Conservation (phyloP, 768 basidiomycete genomes). For the Psilocybe cubensis region DNA sequence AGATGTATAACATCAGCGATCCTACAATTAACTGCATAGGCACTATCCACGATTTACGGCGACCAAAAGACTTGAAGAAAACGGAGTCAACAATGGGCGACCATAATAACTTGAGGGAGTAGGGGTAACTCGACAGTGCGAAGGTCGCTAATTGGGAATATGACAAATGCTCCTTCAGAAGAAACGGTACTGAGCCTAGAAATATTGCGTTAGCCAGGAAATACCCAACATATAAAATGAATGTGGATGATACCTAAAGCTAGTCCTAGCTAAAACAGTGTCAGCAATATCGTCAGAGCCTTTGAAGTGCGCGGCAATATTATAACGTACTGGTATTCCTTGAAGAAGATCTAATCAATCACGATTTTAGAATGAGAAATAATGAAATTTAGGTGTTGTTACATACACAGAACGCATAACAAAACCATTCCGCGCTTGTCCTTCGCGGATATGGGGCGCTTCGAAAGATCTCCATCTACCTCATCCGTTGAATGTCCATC, state of each 20-base stretch:
- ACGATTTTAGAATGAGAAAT: conserved; percentile 7
- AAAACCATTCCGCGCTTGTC: conserved; percentile 88
- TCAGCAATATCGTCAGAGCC: conserved; percentile 3
- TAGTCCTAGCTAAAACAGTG: conserved; percentile 67
- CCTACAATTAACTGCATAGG: conserved; percentile 96
- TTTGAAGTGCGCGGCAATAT: conserved; percentile 5
- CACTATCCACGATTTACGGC: conserved; percentile 98
- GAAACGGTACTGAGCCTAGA: conserved; percentile 94
- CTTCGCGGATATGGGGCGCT: conserved; percentile 60
- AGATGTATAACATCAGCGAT: conserved; percentile 78
- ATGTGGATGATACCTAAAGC: conserved; percentile 66
- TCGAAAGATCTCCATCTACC: conserved; percentile 35
- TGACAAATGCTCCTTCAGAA: conserved; percentile 92
- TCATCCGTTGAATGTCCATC: conserved; percentile 34
- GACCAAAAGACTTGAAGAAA: conserved; percentile 82
- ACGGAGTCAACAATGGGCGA: conserved; percentile 96
- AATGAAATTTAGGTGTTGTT: conserved; percentile 1
- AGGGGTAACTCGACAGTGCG: conserved; percentile 91
- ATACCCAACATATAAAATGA: not conserved
- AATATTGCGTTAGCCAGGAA: conserved; percentile 3
- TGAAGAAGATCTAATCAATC: conserved; percentile 72
- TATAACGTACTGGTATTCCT: conserved; percentile 81
- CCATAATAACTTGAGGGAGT: conserved; percentile 97
- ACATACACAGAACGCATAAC: conserved; percentile 86
- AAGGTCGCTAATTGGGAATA: conserved; percentile 97